Conservation (phyloP, 495 filamentous ascomycete species). For the Cairneyella variabilis region DNA sequence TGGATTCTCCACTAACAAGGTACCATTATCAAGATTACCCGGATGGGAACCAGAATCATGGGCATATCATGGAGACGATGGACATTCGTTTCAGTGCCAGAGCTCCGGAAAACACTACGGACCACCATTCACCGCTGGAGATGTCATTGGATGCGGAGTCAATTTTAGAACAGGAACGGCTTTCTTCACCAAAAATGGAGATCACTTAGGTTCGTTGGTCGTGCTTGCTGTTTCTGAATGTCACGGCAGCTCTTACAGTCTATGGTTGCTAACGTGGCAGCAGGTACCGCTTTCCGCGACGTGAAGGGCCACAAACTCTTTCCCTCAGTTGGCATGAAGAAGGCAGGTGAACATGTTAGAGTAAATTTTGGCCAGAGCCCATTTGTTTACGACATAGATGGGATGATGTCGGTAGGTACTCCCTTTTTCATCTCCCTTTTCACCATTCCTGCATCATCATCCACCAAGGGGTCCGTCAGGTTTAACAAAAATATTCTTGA, state of each 20-base stretch:
- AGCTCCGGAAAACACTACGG: conserved; percentile 73
- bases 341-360: conserved; percentile 72
- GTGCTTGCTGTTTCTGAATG: not conserved
- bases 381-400: conserved; percentile 92
- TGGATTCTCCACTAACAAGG: conserved; percentile 75
- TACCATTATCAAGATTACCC: conserved; percentile 74
- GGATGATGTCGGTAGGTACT: conserved; percentile 68
- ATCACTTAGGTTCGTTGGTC: conserved; percentile 59
- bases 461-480: not conserved
- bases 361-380: conserved; percentile 90
- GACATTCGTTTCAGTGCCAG: conserved; percentile 68
- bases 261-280: conserved; percentile 1
- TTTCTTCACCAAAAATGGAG: conserved; percentile 95
- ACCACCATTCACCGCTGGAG: conserved; percentile 61
- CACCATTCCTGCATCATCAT: not conserved
- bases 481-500: not conserved
- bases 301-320: conserved; percentile 68
- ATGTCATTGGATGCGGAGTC: conserved; percentile 88
- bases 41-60: conserved; percentile 96
- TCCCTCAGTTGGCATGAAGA: conserved; percentile 94
- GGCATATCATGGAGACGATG: conserved; percentile 98
- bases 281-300: conserved; percentile 78
- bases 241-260: not conserved
- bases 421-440: not conserved
- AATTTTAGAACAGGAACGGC: conserved; percentile 86